These are phyloP conservation scores for Phylloporus rhodoxanthus DNA, from an alignment of 768 basidiomycete genomes.

Conservation along the genomic window DNA sequence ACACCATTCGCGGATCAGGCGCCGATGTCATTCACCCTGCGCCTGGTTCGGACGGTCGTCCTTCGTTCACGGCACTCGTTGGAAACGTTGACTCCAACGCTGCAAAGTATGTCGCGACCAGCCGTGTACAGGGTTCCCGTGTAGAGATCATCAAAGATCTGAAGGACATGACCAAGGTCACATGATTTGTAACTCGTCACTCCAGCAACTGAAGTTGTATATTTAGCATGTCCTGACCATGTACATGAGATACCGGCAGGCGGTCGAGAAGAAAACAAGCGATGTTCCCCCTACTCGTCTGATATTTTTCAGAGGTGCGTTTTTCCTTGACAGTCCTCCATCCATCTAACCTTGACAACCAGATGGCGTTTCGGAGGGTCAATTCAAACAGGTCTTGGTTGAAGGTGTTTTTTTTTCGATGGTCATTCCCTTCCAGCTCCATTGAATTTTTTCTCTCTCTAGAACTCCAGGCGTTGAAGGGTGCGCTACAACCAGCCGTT, in stretches of 20 bases:
- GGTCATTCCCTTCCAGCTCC: no score
- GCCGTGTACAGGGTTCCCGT: conserved; percentile 59
- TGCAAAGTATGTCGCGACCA: conserved; percentile 64
- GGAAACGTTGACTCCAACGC: conserved; percentile 72
- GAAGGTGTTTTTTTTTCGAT: conserved; percentile 38
- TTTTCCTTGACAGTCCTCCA: background rate
- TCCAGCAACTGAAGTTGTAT: conserved; percentile 8
- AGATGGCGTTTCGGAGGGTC: conserved; percentile 56
- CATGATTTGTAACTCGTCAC: background rate
- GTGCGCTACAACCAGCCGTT: conserved; percentile 31
- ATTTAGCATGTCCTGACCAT: conserved; percentile 47
- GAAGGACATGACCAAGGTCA: conserved; percentile 56
- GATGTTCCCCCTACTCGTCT: conserved; percentile 56
- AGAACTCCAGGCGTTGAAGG: conserved; percentile 58
- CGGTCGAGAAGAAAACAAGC: conserved; percentile 44
- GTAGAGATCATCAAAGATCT: conserved; percentile 76
- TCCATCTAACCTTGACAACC: conserved; percentile 1
- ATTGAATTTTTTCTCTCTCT: conserved; percentile 2
- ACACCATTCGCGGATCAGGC: conserved; percentile 34
- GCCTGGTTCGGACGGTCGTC: conserved; percentile 70
- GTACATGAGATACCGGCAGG: conserved; percentile 53
- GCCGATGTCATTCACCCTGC: conserved; percentile 83
- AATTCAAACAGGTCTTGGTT: conserved; percentile 45
- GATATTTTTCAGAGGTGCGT: conserved; percentile 69
- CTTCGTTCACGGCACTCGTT: conserved; percentile 77